Conservation (phyloP, 305 asterid genomes). For the Fraxinus greggii region DNA sequence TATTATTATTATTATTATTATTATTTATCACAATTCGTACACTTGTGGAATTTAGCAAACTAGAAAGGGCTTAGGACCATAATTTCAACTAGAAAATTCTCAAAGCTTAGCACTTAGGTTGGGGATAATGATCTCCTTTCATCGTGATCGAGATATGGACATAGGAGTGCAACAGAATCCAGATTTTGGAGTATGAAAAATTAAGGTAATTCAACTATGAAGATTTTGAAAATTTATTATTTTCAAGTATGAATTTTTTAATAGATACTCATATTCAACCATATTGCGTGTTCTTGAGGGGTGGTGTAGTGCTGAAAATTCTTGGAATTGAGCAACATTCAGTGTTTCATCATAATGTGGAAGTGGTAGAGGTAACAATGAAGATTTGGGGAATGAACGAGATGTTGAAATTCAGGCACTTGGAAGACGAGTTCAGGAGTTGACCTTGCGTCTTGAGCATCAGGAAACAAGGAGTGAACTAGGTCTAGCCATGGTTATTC, state of each 20-base stretch:
- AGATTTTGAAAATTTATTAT: too few relatives aligned
- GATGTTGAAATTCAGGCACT: neutral
- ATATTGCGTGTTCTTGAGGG: too few relatives aligned
- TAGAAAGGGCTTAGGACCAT: neutral
- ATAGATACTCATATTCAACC: too few relatives aligned
- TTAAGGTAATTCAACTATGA: neutral
- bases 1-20: too few relatives aligned
- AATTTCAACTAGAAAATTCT: neutral
- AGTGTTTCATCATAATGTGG: neutral
- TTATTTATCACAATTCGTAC: too few relatives aligned
- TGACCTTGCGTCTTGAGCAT: too few relatives aligned
- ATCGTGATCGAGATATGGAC: neutral
- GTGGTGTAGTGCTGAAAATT: neutral
- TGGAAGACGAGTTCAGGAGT: too few relatives aligned
- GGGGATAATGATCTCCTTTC: neutral
- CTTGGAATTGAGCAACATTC: neutral
- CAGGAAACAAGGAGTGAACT: neutral
- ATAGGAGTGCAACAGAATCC: neutral
- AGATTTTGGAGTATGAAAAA: neutral
- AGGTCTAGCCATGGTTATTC: neutral
- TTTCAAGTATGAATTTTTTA: too few relatives aligned
- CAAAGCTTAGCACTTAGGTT: neutral
- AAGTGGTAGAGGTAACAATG: neutral
- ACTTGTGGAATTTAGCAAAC: neutral
- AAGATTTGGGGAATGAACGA: neutral